Base-by-base conservation (phyloP, 2,329 filamentous ascomycete genomes). In the Alternaria hordeiaustralica region DNA sequence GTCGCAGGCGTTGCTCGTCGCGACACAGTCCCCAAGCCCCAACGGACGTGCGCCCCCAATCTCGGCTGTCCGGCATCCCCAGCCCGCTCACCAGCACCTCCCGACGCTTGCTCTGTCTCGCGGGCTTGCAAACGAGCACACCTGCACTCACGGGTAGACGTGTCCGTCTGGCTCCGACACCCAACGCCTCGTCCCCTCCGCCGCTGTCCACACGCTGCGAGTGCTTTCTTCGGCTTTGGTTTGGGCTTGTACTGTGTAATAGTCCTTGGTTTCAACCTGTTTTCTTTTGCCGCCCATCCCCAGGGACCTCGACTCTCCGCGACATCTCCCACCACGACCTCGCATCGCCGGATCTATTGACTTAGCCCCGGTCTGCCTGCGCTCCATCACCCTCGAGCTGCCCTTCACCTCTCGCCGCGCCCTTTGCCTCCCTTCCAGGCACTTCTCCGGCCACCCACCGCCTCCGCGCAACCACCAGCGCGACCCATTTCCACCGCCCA, bases 291-390 rank as follows among this genome's bases (percentile, higher is more conserved):
- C 23, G 46, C 55, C 49, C 47, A 45, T 33, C 28, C 30, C 47
- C 46, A 51, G 51, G 58, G 58, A 61, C 43, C 46, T 60, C 65
- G 63, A 60, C 60, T 50, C 50, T 62, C 65, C 57, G 61, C 71
- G 66, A 64, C 67, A 60, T 66, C 55, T 61, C 58, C 55, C 51
- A 61, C 57, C 50, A 58, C 61, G 53, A 66, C 68, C 67, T 43
- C 50, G 60, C 57, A 74, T 70, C 68, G 75, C 73, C 78, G 60
- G 77, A 79, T 76, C 77, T 80, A 79, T 80, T 80, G 67, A 79
- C 71, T 80, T 80, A 79, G 77, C 76, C 77, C 71, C 67, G 66
- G 67, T 65, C 68, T 71, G 67, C 66, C 68, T 71, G 69, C 66
- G 65, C 71, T 73, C 70, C 65, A 66, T 61, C 65, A 60, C 28